Percentiles rank a stretch among this genome's conserved stretches.
These are phyloP conservation scores for Globisporangium perplexum DNA, from an alignment of 352 stramenopile genomes.

Conservation along the genomic window DNA sequence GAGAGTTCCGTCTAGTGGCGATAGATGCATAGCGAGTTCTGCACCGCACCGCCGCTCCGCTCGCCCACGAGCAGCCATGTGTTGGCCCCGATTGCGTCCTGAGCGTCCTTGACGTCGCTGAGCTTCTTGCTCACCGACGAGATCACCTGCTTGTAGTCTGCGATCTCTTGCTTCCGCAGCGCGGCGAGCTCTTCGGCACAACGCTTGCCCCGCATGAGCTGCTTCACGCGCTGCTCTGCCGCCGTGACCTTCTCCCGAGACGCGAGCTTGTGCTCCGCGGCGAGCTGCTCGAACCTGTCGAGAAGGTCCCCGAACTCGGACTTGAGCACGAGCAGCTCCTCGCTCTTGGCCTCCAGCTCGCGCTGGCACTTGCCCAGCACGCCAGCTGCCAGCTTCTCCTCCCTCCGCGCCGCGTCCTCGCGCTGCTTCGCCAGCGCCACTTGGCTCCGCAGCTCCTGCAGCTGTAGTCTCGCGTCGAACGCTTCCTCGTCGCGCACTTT, in stretches of 20 bases:
- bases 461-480: constrained; percentile 24
- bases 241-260: constrained; percentile 33
- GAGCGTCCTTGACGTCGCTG: constrained; percentile 38
- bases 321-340: constrained; percentile 53
- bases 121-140: constrained; percentile 52
- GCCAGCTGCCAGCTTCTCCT: constrained; percentile 33
- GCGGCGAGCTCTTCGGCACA: constrained; percentile 46
- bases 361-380: constrained; percentile 26
- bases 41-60: constrained; percentile 2
- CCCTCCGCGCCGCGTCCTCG: constrained; percentile 34
- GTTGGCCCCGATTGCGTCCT: constrained; percentile 22
- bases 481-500: constrained; percentile 24
- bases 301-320: constrained; percentile 61
- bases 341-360: constrained; percentile 30
- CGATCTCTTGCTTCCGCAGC: constrained; percentile 44
- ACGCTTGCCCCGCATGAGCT: constrained; percentile 33
- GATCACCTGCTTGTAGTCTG: constrained; percentile 62
- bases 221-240: constrained; percentile 22
- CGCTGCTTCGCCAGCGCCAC: constrained; percentile 37
- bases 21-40: constrained; percentile 55
- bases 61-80: constrained; percentile 17
- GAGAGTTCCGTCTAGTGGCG: constrained; percentile 29
- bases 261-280: constrained; percentile 33
- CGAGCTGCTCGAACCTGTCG: constrained; percentile 38
- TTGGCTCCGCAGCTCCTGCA: constrained; percentile 38